Conservation (phyloP, 129 eudicot species). For the Flaveria ramosissima region DNA sequence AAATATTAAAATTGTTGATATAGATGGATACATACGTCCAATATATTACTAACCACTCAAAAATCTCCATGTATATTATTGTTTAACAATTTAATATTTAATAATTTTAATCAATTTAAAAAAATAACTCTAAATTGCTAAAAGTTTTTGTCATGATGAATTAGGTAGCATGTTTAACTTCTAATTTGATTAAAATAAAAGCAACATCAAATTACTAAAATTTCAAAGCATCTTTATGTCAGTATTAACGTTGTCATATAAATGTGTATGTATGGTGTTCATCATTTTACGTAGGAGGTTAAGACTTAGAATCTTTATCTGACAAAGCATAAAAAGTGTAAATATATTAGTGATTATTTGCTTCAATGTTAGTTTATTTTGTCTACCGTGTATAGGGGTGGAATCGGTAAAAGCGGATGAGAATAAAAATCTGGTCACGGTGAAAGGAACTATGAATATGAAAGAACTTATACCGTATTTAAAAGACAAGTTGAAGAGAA, state of each 20-base stretch:
- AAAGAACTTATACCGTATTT: conserved; percentile 63
- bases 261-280: background rate
- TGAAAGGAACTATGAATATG: conserved; percentile 75
- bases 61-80: conserved; percentile 10
- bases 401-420: conserved; percentile 45
- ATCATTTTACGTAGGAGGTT: background rate
- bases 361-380: background rate
- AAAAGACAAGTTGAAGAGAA: conserved; percentile 58
- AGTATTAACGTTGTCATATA: background rate
- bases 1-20: background rate
- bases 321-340: background rate
- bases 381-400: conserved; percentile 54
- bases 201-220: background rate
- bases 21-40: conserved; percentile 17
- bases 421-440: conserved; percentile 62
- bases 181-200: background rate
- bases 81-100: background rate
- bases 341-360: background rate
- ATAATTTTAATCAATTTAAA: background rate
- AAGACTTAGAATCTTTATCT: background rate
- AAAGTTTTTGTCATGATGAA: conserved; percentile 9
- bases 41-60: conserved; percentile 25
- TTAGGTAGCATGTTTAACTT: conserved; percentile 22
- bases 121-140: background rate
- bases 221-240: background rate